Base-by-base conservation (phyloP, 1,139 yeast genomes). In the Sugiyamaella castrensis region DNA sequence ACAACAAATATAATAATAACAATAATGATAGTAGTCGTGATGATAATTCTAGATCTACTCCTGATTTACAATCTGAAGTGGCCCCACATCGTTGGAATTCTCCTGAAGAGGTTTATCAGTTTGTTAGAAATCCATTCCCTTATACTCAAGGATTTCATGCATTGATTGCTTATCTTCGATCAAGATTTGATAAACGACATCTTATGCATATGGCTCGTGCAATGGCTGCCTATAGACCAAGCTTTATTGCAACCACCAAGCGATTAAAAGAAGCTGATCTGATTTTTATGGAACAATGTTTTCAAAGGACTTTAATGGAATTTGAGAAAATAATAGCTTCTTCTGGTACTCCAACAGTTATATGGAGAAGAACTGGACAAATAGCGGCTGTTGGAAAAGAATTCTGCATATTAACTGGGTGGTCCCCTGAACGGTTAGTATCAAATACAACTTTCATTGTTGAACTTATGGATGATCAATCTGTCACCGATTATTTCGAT, bases 341-440 rank as follows among this genome's bases (percentile, higher is more conserved):
- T 26, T 82, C 89, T 38, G 97, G 97, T 0, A 91, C 97, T 0
- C 98, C 98, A 1, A 89, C 97, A 0, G 80, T 91, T 29, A 92
- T 89, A 10, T 91, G 97, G 97, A 73, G 98, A 58, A 75, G 98
- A 50, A 89, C 96, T 1, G 95, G 96, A 5, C 96, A 91, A 64
- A 86, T 91, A 11, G 94, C 96, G 0, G 91, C 88, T 56, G 95
- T 91, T 2, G 95, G 95, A 19, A 87, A 85, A 59, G 98, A 91
- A 67, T 91, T 91, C 64, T 84, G 94, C 58, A 76, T 87, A 8
- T 70, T 91, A 27, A 88, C 96, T 0, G 96, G 96, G 1, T 89
- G 97, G 96, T 72, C 82, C 13, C 77, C 79, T 56, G 84, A 82
- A 42, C 84, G 84, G 47, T 67, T 89, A 30, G 66, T 89, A 46